Evolutionary conservation across 306 rosid species (phyloP), one percentile per base, ranked within the genome.

Genomic region (Elaeagnus macrophylla): DNA sequence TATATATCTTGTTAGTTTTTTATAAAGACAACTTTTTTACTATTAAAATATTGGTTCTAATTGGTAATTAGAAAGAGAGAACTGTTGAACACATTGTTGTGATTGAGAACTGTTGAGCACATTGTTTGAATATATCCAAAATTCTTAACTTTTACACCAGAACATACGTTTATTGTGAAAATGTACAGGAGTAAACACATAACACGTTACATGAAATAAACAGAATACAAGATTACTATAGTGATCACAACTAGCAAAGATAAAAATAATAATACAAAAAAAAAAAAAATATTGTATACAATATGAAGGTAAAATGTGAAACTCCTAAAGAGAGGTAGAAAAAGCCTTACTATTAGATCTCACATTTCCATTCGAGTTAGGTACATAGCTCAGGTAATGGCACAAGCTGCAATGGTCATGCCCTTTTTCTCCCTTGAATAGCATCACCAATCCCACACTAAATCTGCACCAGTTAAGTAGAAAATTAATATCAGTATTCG

Each of bases 391-490:
- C 0, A 75, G 67, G 54, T 75, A 75, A 54, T 75, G 81, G 50
- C 81, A 75, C 81, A 77, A 75, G 39, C 77, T 71, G 67, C 81
- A 75, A 65, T 75, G 81, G 45, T 67, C 48, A 60, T 71, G 71
- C 5, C 76, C 76, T 15, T 71, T 62, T 1, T 25, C 32, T 25
- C 32, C 32, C 32, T 25, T 25, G 32, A 25, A 25, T 25, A 25
- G 4, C 32, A 25, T 25, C 48, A 75, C 71, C 77, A 71, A 57
- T 25, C 81, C 81, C 3, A 72, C 15, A 1, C 61, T 59, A 48
- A 66, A 71, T 15, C 81, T 75, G 77, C 65, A 59, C 14, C 19
- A 11, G 9, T 64, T 39, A 20, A 41, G 12, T 35, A 39, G n/a
- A 49, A 9, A 41, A 15, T 0, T 15, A 45, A 17, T 2, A 25